Evolutionary conservation across 441 rosid genomes (phyloP), one percentile per base, ranked within the genome.

Genomic region (Hypseocharis bilobata): DNA sequence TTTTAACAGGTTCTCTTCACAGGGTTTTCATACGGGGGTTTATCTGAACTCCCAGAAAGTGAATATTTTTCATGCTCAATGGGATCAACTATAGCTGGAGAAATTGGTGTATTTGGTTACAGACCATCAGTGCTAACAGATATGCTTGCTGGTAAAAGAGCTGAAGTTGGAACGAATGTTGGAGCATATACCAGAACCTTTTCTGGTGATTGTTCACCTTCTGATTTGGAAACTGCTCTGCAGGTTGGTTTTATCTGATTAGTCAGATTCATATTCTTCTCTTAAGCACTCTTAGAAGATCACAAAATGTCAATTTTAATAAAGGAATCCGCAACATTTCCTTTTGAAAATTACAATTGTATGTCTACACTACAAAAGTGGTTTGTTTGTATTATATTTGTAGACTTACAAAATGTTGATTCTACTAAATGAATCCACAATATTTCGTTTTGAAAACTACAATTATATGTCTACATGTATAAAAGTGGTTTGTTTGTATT

Each of bases 131-230:
- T 92, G 70, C 80, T 89, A 44, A 82, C 82, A 88, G 98, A 92
- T 68, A 88, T 92, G 92, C 90, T 92, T 67, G 96, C 96, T 71
- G 96, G 98, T 62, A 92, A 92, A 81, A 86, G 98, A 82, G 96
- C 91, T 76, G 96, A 88, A 86, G 96, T 88, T 57, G 86, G 93
- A 70, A 85, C 88, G 64, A 89, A 86, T 74, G 74, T 89, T 47
- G 96, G 96, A 64, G 93, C 98, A 16, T 92, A 89, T 75, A 84
- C 84, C 88, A 84, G 96, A 80, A 86, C 89, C 29, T 89, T 89
- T 80, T 82, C 89, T 32, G 91, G 96, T 71, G 96, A 92, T 76
- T 88, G 96, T 80, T 92, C 98, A 72, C 98, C 96, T 42, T 71
- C 86, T 4, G 96, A 89, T 83, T 78, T 92, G 72, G 98, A 92